Conservation (phyloP, 257 asterid genomes). For the Oldenlandia corymbosa region DNA sequence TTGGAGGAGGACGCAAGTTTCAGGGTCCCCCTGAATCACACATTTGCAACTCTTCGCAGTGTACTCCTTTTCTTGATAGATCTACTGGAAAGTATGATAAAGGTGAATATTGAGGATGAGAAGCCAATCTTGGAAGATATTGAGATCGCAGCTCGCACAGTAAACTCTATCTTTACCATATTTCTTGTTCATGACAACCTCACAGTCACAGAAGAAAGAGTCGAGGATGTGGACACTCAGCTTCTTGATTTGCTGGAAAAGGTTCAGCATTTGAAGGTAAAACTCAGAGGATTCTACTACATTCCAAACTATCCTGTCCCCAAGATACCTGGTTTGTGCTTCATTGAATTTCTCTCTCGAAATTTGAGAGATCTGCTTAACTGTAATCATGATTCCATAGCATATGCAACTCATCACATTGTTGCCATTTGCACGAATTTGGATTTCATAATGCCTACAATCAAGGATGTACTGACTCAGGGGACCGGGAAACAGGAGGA, state of each 20-base stretch:
- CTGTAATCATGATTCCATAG: too few relatives aligned
- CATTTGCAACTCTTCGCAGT: not conserved
- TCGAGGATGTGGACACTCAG: not conserved
- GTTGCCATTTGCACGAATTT: not conserved
- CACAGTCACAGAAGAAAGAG: not conserved
- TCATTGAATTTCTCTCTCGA: slow-evolving; percentile 1
- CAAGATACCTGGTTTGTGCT: not conserved
- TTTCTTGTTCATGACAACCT: not conserved
- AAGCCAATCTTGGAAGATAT: not conserved
- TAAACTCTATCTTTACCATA: not conserved
- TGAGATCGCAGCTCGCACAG: not conserved
- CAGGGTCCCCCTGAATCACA: not conserved
- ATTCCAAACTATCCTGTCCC: not conserved
- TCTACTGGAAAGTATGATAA: too few relatives aligned
- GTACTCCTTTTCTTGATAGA: not conserved
- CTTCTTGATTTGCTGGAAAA: not conserved
- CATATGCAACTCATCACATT: not conserved
- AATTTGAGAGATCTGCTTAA: not conserved
- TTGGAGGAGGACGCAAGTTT: not conserved
- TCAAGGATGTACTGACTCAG: not conserved
- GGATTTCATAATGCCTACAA: not conserved
- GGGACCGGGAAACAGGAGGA: not conserved
- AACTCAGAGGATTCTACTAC: not conserved
- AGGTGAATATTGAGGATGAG: too few relatives aligned
- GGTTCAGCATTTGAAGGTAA: not conserved